phyloP scores from a whole-genome alignment of 2,329 filamentous ascomycete species.

The Talaromyces amestolkiae region DNA sequence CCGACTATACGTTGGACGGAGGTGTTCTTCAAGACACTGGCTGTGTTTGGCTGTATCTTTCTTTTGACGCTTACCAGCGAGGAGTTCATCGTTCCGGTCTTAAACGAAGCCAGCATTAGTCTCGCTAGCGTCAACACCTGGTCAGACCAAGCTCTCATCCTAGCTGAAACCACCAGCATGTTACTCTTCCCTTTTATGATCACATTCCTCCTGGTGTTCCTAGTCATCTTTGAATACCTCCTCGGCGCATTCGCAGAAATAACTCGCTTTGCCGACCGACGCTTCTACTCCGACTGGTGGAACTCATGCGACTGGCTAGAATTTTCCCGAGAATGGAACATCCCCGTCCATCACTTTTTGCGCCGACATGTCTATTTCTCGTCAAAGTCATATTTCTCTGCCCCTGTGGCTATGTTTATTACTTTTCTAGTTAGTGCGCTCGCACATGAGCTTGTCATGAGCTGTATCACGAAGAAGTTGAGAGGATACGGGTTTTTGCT shows the following conservation, averaged over 20 bases:
- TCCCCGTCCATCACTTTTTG: slow-evolving; percentile 95
- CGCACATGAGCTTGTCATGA: slow-evolving; percentile 94
- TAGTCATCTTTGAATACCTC: slow-evolving; percentile 97
- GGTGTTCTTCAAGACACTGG: slow-evolving; percentile 78
- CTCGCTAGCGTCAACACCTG: slow-evolving; percentile 50
- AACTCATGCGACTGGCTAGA: slow-evolving; percentile 70
- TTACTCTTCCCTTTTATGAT: slow-evolving; percentile 97
- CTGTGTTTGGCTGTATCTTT: slow-evolving; percentile 95
- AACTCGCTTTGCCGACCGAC: slow-evolving; percentile 85
- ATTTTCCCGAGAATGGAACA: slow-evolving; percentile 94
- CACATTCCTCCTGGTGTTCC: slow-evolving; percentile 89
- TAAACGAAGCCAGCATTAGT: slow-evolving; percentile 66
- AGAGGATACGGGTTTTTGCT: slow-evolving; percentile 89
- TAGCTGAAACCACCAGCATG: slow-evolving; percentile 85
- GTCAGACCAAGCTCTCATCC: slow-evolving; percentile 70
- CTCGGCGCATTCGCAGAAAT: slow-evolving; percentile 93
- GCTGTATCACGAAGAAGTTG: slow-evolving; percentile 95
- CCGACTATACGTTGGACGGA: slow-evolving; percentile 72
- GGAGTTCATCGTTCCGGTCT: slow-evolving; percentile 90
- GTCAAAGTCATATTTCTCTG: slow-evolving; percentile 71
- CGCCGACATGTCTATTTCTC: slow-evolving; percentile 91
- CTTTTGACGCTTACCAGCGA: slow-evolving; percentile 86
- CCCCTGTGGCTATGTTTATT: slow-evolving; percentile 74
- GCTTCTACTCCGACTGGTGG: slow-evolving; percentile 82
- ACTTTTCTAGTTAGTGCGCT: slow-evolving; percentile 89